phyloP scores from a whole-genome alignment of 495 filamentous ascomycete genomes.

The Tetracladium setigerum region DNA sequence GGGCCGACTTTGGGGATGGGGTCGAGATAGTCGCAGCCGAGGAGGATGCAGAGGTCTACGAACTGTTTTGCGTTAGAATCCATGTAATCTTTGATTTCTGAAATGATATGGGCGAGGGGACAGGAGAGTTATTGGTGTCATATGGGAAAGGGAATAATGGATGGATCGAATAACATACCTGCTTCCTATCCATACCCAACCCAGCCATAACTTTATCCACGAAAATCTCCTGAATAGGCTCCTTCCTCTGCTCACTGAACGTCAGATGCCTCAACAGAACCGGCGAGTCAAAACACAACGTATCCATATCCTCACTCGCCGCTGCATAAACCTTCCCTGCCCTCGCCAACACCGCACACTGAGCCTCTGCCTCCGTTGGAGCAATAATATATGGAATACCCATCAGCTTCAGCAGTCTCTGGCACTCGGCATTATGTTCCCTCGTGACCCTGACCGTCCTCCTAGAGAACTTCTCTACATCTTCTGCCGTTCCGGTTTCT shows the following conservation, averaged over 20 bases:
- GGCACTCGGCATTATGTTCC: slow-evolving; percentile 94
- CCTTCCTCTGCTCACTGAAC: slow-evolving; percentile 93
- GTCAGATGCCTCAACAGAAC: slow-evolving; percentile 90
- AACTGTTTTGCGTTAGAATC: slow-evolving; percentile 48
- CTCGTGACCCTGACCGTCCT: slow-evolving; percentile 90
- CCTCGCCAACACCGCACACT: slow-evolving; percentile 84
- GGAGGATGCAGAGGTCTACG: slow-evolving; percentile 93
- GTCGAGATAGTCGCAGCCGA: slow-evolving; percentile 97
- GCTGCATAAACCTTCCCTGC: slow-evolving; percentile 96
- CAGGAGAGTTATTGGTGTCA: too few species aligned
- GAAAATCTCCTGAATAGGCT: slow-evolving; percentile 93
- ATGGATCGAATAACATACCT: too few species aligned
- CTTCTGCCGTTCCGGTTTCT: slow-evolving; percentile 93
- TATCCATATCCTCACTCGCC: slow-evolving; percentile 98
- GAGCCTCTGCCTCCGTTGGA: slow-evolving; percentile 94
- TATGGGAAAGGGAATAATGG: neutral
- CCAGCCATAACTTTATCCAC: slow-evolving; percentile 77
- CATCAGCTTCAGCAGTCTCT: slow-evolving; percentile 84
- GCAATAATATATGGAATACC: slow-evolving; percentile 92
- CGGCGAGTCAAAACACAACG: slow-evolving; percentile 87
- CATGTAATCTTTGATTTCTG: neutral
- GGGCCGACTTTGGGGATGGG: slow-evolving; percentile 92
- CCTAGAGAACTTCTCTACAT: slow-evolving; percentile 95
- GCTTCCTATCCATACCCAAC: slow-evolving; percentile 74
- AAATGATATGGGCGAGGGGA: neutral